Base-by-base conservation (phyloP, 805 yeast genomes). In the Huiozyma sinensis region DNA sequence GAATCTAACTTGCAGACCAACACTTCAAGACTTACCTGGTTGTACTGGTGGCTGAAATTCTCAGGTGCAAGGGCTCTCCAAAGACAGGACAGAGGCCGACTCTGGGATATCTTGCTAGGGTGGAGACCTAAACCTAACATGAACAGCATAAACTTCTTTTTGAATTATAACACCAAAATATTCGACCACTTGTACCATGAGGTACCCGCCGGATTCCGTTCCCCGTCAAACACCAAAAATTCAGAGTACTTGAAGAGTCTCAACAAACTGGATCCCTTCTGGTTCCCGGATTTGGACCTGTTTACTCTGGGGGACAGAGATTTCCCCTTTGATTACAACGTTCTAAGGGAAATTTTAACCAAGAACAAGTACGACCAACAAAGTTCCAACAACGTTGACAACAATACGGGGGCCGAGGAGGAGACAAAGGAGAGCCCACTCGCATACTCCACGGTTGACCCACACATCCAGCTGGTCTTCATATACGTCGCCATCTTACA, bases 11-110 rank as follows among this genome's bases (percentile, higher is more conserved):
- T 83, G 39, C 77, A 77, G 50, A 72, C 76, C 36, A 70, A 69
- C 44, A 53, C 66, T 12, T 69, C 72, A 37, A 70, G 76, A 47
- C 87, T 83, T 49, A 92, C 85, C 52, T 89, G 97, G 97, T 68
- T 88, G 28, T 72, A 86, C 35, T 89, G 95, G 95, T 89, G 97
- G 97, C 69, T 89, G 50, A 86, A 87, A 58, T 89, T 84, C 72
- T 76, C 85, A 56, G 96, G 96, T 17, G 76, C 92, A 10, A 84
- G 84, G 62, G 87, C 82, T 6, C 78, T 94, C 75, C 81, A 88
- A 38, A 73, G 83, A 48, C 72, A 71, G 46, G 95, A 87, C 61
- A 66, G 96, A 42, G 95, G 92, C 9, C 71, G 95, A 48, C 70
- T 87, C 6, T 89, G 97, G 97, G 97, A 89, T 65, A 65, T 79